Evolutionary conservation across 306 rosid species (phyloP), one percentile per base, ranked within the genome.

Genomic region (Rosa multiflora): DNA sequence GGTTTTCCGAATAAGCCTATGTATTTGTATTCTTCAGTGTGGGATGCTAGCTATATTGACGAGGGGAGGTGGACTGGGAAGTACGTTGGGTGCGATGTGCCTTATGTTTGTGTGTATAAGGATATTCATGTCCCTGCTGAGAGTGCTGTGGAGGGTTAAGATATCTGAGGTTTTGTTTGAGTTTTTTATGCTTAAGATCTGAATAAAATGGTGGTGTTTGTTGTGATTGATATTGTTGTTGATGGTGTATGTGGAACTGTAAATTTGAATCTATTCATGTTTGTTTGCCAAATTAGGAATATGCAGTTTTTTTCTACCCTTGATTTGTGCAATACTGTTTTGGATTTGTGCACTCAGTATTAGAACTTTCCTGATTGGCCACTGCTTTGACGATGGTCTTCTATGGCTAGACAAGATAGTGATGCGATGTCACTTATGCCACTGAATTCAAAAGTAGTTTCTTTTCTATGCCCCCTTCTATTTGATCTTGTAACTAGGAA

Each of bases 21-120:
- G 91, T 91, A 82, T 81, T 74, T 91, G 80, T 91, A 86, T 76
- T 88, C 91, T n/a, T 86, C 89, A 8, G 11, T 89, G 74, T 91
- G 92, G 97, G 87, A 89, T 75, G 91, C 89, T 1, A 91, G 90
- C 78, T 82, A 73, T 44, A 78, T 89, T 14, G 83, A n/a, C 20
- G 84, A 80, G 10, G 96, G 92, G 21, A 78, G 75, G 53, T 91
- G 96, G 90, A 74, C 90, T 13, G 90, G 90, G 73, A 79, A 74
- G 20, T 91, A 86, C 40, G 76, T 32, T 67, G 92, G 92, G 0
- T 76, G 79, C 73, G 87, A 88, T 77, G 88, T 81, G 0, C 92
- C 94, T 6, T 89, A 91, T 75, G 89, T 82, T 86, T 91, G 97
- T 75, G 72, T 82, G 42, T 89, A 88, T 67, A 86, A 86, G 86